A percentile compares a stretch with the other conserved stretches of the same genome.
These are phyloP conservation scores for Tilletia horrida DNA, from an alignment of 1,284 basidiomycete species.

Conservation along the genomic window DNA sequence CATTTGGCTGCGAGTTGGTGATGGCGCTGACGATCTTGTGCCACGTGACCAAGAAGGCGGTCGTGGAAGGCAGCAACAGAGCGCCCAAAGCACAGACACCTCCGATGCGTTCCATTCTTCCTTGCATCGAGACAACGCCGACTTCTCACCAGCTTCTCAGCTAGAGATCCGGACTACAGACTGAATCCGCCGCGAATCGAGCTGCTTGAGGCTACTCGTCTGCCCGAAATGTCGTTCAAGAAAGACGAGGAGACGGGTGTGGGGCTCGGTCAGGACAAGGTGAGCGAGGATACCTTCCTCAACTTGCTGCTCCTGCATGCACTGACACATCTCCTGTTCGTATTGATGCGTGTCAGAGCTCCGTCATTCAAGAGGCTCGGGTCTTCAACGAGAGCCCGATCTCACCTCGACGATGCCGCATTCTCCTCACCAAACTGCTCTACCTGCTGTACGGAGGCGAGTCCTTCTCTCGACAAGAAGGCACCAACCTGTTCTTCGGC, in stretches of 20 bases:
- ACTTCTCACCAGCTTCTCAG: too few relatives aligned
- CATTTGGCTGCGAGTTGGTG: too few relatives aligned
- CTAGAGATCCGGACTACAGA: too few relatives aligned
- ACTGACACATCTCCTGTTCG: not conserved
- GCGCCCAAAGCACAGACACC: too few relatives aligned
- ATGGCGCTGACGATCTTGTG: too few relatives aligned
- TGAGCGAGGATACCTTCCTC: not conserved
- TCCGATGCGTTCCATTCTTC: too few relatives aligned
- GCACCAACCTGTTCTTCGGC: constrained; percentile 93
- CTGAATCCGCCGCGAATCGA: too few relatives aligned
- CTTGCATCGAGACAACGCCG: too few relatives aligned
- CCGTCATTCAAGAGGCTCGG: constrained; percentile 77
- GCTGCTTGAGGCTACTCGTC: too few relatives aligned
- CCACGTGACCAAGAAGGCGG: too few relatives aligned
- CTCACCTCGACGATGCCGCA: constrained; percentile 79
- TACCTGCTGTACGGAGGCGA: constrained; percentile 96
- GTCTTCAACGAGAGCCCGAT: constrained; percentile 99
- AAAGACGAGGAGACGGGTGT: constrained; percentile 52
- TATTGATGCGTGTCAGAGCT: constrained; percentile 28
- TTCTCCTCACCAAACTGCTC: constrained; percentile 90
- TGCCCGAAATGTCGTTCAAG: constrained; percentile 51
- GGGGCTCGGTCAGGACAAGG: constrained; percentile 50
- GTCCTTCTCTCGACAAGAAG: constrained; percentile 86
- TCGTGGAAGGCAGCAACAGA: too few relatives aligned
- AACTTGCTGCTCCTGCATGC: constrained; percentile 4